Base-by-base conservation (phyloP, 306 rosid genomes). In the Prunus campanulata region DNA sequence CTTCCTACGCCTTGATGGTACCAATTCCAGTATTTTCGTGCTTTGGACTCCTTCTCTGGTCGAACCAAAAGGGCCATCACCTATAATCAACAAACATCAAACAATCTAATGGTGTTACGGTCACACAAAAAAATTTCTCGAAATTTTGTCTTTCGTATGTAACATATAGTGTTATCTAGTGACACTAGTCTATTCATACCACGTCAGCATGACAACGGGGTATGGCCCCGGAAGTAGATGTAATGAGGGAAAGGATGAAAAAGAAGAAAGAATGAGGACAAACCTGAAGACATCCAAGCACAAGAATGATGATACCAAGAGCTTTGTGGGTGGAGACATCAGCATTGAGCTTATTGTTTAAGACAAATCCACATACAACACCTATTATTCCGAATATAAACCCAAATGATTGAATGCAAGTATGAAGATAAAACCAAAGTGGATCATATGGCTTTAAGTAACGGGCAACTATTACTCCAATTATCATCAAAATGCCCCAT, bases 271-370 rank as follows among this genome's bases (percentile, higher is more conserved):
- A 74, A 32, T 44, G 46, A 18, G n/a, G 56, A 61, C 59, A 64
- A 79, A 91, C 97, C 97, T 92, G 97, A 73, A 92, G 89, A 80
- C 74, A 79, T n/a, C 61, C 93, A 7, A 92, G 82, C 20, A 76
- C 81, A 30, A 92, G 88, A 74, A 92, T 71, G 85, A 85, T 74
- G 78, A 92, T 87, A 55, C 97, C 97, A 59, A 92, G 83, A 69
- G 78, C 54, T 75, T 67, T 90, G 88, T 92, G 97, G 71, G 82
- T 68, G 48, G 44, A 47, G 72, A 92, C 86, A 42, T 87, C 29
- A 55, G 71, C 30, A 6, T 69, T 78, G 42, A 86, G 80, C 61
- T 77, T 80, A 87, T 84, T 67, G 29, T 74, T 64, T 2, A 92
- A 74, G 64, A 82, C 49, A 68, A 92, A 57, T 47, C 96, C 97